Conservation (phyloP, 1,139 yeast genomes). For the Yarrowia galli region DNA sequence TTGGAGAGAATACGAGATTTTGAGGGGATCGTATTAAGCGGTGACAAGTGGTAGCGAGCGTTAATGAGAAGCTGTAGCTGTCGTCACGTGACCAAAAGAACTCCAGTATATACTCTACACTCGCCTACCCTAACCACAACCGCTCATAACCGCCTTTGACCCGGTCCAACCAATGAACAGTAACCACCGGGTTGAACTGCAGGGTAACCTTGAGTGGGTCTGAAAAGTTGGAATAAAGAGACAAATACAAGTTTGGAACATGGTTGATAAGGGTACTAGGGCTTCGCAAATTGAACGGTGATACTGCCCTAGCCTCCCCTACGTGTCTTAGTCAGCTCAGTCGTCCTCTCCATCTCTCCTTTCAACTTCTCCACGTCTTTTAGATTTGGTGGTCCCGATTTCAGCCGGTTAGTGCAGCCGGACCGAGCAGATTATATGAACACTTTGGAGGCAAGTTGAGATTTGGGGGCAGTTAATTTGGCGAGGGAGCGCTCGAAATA, state of each 20-base stretch:
- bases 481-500: background rate
- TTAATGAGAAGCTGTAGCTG: background rate
- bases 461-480: background rate
- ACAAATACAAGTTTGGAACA: background rate
- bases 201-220: conserved; percentile 1
- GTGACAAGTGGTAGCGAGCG: background rate
- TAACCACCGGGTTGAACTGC: background rate
- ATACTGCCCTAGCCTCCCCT: background rate
- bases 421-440: conserved; percentile 30
- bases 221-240: background rate
- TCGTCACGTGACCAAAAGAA: background rate
- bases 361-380: conserved; percentile 5
- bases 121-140: no score
- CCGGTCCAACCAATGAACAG: background rate
- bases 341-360: background rate
- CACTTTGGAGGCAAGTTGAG: conserved; percentile 15
- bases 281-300: background rate
- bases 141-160: no score
- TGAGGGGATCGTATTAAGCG: no score
- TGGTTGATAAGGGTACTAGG: background rate
- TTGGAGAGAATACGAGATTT: background rate
- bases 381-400: conserved; percentile 27
- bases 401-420: conserved; percentile 31
- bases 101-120: no score
- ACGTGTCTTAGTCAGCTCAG: background rate